phyloP scores from a whole-genome alignment of 2,329 filamentous ascomycete genomes.

The Thielaviopsis ethacetica region DNA sequence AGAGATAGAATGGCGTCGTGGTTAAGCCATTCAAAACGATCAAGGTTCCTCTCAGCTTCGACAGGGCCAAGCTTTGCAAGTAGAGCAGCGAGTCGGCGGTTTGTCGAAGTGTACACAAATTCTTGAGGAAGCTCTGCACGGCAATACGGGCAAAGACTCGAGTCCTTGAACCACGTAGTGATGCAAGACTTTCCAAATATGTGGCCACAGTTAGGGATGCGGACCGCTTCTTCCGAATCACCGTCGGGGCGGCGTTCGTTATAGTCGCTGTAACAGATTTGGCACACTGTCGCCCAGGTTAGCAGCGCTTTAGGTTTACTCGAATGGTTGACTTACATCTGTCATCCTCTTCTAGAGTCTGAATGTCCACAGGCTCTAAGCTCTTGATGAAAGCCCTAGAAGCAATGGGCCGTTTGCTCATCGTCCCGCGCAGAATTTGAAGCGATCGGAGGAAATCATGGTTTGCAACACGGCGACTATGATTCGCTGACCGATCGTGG shows the following conservation, averaged over 20 bases:
- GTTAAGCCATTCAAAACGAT: slow-evolving; percentile 8
- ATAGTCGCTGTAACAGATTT: slow-evolving; percentile 50
- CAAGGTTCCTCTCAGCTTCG: not conserved
- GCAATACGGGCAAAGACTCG: slow-evolving; percentile 48
- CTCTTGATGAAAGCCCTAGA: slow-evolving; percentile 30
- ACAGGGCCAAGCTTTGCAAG: slow-evolving; percentile 5
- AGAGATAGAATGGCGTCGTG: not conserved
- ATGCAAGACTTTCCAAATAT: slow-evolving; percentile 49
- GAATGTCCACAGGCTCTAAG: slow-evolving; percentile 29
- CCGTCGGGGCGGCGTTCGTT: slow-evolving; percentile 41
- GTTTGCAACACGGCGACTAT: slow-evolving; percentile 4
- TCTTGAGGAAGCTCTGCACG: slow-evolving; percentile 43
- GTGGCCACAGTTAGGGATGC: slow-evolving; percentile 45
- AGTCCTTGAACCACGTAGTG: slow-evolving; percentile 48
- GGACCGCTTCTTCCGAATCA: slow-evolving; percentile 37
- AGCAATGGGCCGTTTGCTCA: slow-evolving; percentile 29
- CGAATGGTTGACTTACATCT: slow-evolving; percentile 9
- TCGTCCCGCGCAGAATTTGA: slow-evolving; percentile 30
- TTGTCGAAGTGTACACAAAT: slow-evolving; percentile 4
- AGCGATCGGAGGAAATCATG: slow-evolving; percentile 7
- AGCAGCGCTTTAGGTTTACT: not conserved
- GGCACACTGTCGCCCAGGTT: slow-evolving; percentile 28
- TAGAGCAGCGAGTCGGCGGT: slow-evolving; percentile 1
- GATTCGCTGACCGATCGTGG: not conserved
- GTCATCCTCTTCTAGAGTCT: slow-evolving; percentile 24